A percentile compares a stretch with the other conserved stretches of the same genome.
Evolutionary conservation across 2,329 filamentous ascomycete genomes (phyloP).

Genomic region (Nigrospora oryzae): DNA sequence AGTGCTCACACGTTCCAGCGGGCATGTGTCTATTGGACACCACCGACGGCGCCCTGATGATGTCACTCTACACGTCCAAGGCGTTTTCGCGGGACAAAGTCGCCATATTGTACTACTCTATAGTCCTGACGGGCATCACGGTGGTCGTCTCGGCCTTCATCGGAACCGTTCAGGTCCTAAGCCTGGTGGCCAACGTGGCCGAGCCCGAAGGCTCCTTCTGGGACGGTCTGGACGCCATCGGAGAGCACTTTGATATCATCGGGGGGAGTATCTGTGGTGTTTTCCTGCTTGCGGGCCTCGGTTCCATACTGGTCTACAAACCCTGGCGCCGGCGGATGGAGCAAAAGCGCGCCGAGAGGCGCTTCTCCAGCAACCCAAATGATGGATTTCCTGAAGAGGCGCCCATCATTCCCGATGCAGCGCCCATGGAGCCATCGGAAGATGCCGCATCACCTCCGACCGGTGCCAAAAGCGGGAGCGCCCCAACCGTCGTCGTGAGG

Average conservation of each 20-base stretch:
- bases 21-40: constrained; percentile 96
- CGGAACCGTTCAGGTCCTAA: constrained; percentile 76
- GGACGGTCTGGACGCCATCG: constrained; percentile 71
- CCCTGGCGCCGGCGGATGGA: constrained; percentile 61
- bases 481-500: too few species aligned
- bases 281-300: constrained; percentile 68
- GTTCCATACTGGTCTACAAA: constrained; percentile 67
- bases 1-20: constrained; percentile 33
- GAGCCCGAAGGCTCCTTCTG: constrained; percentile 73
- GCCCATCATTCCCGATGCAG: too few species aligned
- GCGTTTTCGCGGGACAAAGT: constrained; percentile 71
- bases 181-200: constrained; percentile 67
- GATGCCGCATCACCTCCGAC: too few species aligned
- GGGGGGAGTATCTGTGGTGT: constrained; percentile 79
- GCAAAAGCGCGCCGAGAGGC: constrained; percentile 1
- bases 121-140: constrained; percentile 76
- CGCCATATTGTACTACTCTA: constrained; percentile 91
- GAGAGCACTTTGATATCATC: constrained; percentile 78
- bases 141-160: constrained; percentile 80
- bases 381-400: too few species aligned
- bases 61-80: constrained; percentile 80
- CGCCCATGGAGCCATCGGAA: too few species aligned
- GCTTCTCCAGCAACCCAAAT: too few species aligned
- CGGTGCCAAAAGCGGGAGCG: too few species aligned
- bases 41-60: constrained; percentile 88